phyloP scores from a whole-genome alignment of 2,329 filamentous ascomycete species.

The Talaromyces sp. region DNA sequence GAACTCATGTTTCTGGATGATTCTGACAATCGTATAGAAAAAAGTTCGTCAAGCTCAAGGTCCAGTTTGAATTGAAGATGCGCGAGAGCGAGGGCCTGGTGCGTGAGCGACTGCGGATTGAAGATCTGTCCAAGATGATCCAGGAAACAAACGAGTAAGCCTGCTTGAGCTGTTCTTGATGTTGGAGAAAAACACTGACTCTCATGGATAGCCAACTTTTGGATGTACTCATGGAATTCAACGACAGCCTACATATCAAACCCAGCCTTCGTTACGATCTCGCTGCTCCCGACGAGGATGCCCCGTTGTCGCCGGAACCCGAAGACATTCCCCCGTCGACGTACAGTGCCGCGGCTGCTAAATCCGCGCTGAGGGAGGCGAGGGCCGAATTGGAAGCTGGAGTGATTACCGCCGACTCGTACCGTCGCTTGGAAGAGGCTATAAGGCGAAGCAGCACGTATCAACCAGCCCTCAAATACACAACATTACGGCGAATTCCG shows the following conservation, averaged over 20 bases:
- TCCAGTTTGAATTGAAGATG: conserved; percentile 74
- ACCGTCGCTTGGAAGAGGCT: conserved; percentile 32
- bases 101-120: conserved; percentile 73
- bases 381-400: conserved; percentile 31
- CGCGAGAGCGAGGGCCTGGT: conserved; percentile 61
- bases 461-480: conserved; percentile 29
- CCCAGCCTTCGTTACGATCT: conserved; percentile 70
- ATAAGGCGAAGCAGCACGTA: conserved; percentile 35
- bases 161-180: conserved; percentile 6
- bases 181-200: background rate
- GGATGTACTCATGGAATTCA: conserved; percentile 84
- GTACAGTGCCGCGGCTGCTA: conserved; percentile 27
- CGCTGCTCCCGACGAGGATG: conserved; percentile 40
- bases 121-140: conserved; percentile 73
- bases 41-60: conserved; percentile 86
- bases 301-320: conserved; percentile 34
- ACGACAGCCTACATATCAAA: conserved; percentile 74
- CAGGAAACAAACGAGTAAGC: conserved; percentile 88
- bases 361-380: conserved; percentile 34
- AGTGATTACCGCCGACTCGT: conserved; percentile 29
- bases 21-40: conserved; percentile 44
- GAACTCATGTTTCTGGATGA: background rate
- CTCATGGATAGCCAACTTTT: conserved; percentile 64
- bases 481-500: conserved; percentile 25
- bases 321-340: conserved; percentile 29